Conservation (phyloP, 1,139 yeast genomes). For the Ogataea hybrid region DNA sequence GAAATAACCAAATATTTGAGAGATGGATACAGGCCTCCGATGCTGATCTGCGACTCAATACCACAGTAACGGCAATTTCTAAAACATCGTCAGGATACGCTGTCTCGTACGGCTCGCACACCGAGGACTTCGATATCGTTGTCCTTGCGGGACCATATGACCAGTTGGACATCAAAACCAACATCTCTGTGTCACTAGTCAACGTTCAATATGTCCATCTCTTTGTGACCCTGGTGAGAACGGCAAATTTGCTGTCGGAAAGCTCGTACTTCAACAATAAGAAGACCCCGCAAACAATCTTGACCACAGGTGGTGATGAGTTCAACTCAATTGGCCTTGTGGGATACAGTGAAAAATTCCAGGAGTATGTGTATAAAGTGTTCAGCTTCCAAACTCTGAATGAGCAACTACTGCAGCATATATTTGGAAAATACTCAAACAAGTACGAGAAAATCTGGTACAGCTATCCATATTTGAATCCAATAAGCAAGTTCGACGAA, state of each 20-base stretch:
- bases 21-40: constrained; percentile 34
- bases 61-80: constrained; percentile 29
- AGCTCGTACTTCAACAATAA: constrained; percentile 15
- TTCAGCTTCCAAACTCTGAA: constrained; percentile 33
- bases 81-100: constrained; percentile 3
- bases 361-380: constrained; percentile 39
- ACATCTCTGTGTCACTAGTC: constrained; percentile 1
- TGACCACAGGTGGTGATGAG: constrained; percentile 28
- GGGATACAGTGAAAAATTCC: constrained; percentile 26
- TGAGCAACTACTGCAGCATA: constrained; percentile 22
- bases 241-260: constrained; percentile 13
- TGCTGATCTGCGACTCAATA: constrained; percentile 31
- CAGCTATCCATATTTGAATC: constrained; percentile 37
- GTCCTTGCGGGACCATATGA: constrained; percentile 41
- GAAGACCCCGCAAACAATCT: constrained; percentile 31
- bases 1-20: constrained; percentile 41
- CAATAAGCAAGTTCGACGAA: constrained; percentile 26
- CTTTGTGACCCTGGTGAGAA: constrained; percentile 26
- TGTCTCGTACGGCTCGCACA: constrained; percentile 1
- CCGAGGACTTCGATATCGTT: constrained; percentile 37
- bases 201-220: constrained; percentile 25
- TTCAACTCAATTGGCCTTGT: constrained; percentile 35
- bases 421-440: constrained; percentile 28
- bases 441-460: constrained; percentile 35
- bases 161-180: constrained; percentile 28